A percentile compares a stretch with the other conserved stretches of the same genome.
Evolutionary conservation across 148 eudicot species (phyloP).

Genomic region (Nepenthes gracilis): DNA sequence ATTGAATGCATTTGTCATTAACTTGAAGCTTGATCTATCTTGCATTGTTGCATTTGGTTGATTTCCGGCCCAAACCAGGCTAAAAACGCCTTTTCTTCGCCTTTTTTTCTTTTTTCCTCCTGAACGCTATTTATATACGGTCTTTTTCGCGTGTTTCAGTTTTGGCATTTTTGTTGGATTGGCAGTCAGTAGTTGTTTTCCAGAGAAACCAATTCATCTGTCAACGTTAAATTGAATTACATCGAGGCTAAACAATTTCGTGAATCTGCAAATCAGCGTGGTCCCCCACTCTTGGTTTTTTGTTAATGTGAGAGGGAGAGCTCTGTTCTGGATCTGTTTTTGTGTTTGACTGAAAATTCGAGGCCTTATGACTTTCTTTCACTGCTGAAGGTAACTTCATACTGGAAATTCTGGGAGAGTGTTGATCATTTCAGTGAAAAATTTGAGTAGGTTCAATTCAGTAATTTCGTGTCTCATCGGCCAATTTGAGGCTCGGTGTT

Average conservation of each 20-base stretch:
- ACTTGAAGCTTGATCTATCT: too few species aligned
- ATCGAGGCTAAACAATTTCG: slow-evolving; percentile 2
- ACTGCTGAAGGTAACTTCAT: not conserved
- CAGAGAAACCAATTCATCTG: not conserved
- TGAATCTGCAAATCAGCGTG: not conserved
- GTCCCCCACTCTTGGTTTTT: not conserved
- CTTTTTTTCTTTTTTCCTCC: too few species aligned
- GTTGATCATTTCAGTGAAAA: not conserved
- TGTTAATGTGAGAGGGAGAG: not conserved
- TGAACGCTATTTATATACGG: too few species aligned
- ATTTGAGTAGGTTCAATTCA: not conserved
- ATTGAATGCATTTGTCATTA: too few species aligned
- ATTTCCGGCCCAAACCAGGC: too few species aligned
- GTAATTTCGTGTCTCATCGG: not conserved
- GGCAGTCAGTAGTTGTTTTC: not conserved
- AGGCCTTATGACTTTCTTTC: not conserved
- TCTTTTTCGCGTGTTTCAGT: too few species aligned
- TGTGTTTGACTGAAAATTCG: not conserved
- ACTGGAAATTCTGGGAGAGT: not conserved
- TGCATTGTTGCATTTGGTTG: too few species aligned
- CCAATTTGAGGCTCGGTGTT: too few species aligned
- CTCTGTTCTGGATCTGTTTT: not conserved
- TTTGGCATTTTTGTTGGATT: too few species aligned
- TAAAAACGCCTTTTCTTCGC: too few species aligned
- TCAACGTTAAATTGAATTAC: slow-evolving; percentile 1